Base-by-base conservation (phyloP, 2,329 filamentous ascomycete species). In the Xylariaceae sp. region DNA sequence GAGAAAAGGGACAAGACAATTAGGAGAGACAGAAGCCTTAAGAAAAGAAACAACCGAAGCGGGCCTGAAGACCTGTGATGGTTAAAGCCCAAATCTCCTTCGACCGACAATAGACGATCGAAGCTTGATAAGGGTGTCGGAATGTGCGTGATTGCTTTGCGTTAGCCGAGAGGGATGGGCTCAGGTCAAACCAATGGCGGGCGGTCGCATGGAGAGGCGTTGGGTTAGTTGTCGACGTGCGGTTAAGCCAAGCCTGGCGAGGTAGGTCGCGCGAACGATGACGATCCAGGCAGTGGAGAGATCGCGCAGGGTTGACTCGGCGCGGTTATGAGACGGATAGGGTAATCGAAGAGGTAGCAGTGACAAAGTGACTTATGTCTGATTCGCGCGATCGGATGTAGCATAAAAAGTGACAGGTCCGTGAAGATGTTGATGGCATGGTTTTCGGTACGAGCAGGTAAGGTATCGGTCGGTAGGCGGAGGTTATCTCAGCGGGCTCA, bases 151-250 rank as follows among this genome's bases (percentile, higher is more conserved):
- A 37, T 55, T 61, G 53, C 52, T 59, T 34, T 39, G 39, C 50
- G 58, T 60, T 59, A 64, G 62, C 57, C 49, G 57, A 54, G 50
- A 29, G 37, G 46, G 51, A 35, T 40, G 50, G 41, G 31, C 19
- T 54, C 32, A 59, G 45, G n/a, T 48, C 41, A 37, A 46, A 42
- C 40, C 37, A 49, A 47, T 41, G 43, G 19, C 51, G 46, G 55
- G 42, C 52, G 26, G 47, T 41, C 42, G 47, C 53, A 50, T 50
- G 39, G 53, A 46, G 43, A 53, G 40, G 45, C 46, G 46, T 42
- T 45, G 44, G 35, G 46, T 42, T 45, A 41, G 35, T 46, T 41
- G 43, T 45, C 27, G 29, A 30, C 3, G 30, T 31, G 53, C 26
- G 44, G 19, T 47, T n/a, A 35, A 50, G 34, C 19, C 5, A 34